Conservation (phyloP, 192 early-diverging fungal species). For the Backusella psychrophila region DNA sequence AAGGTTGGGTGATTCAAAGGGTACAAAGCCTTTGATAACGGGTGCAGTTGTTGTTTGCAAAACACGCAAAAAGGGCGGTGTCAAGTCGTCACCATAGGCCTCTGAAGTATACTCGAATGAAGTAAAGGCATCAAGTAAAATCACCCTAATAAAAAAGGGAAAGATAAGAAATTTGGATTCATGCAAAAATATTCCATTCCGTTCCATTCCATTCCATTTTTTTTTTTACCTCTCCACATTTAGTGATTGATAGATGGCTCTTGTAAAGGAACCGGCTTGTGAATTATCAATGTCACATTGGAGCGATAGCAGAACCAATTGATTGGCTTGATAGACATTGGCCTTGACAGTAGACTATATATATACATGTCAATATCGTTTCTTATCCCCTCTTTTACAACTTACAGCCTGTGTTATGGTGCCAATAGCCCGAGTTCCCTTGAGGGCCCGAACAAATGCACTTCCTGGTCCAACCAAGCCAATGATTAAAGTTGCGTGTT, state of each 20-base stretch:
- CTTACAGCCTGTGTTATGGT: background rate
- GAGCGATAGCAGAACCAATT: background rate
- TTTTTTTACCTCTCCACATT: background rate
- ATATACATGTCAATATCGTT: no score
- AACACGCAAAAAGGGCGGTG: constrained; percentile 28
- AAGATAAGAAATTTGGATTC: background rate
- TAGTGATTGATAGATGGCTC: background rate
- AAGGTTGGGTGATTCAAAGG: constrained; percentile 30
- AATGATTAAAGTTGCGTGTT: constrained; percentile 7
- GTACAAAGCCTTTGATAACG: background rate
- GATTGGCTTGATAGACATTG: background rate
- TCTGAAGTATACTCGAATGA: constrained; percentile 19
- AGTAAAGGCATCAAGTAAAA: constrained; percentile 31
- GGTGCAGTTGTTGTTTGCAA: constrained; percentile 22
- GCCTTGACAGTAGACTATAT: background rate
- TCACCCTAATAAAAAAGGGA: constrained; percentile 13
- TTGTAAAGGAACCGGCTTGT: background rate
- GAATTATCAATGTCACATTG: background rate
- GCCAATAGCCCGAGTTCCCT: background rate
- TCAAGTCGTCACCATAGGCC: constrained; percentile 10
- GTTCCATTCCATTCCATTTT: no score
- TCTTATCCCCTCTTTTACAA: no score
- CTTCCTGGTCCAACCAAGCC: constrained; percentile 22
- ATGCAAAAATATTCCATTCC: background rate
- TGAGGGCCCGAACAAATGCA: background rate